Evolutionary conservation across 2,329 filamentous ascomycete genomes (phyloP).

Genomic region (Aspergillus sergii): DNA sequence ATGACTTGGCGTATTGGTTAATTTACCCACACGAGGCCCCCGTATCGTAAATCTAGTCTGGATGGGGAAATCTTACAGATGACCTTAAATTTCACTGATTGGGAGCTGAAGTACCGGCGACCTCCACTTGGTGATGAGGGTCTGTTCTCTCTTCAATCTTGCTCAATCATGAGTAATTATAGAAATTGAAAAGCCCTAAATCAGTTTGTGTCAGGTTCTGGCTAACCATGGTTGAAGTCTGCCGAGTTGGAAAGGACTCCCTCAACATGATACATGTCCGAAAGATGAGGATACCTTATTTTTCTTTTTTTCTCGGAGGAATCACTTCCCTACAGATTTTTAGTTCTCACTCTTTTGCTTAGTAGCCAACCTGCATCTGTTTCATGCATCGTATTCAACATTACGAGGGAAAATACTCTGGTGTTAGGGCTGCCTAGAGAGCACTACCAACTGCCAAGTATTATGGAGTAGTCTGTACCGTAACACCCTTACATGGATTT

Average conservation of each 20-base stretch:
- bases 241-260: background rate
- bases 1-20: background rate
- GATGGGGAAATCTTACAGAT: background rate
- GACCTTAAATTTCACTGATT: background rate
- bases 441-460: background rate
- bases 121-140: background rate
- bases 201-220: background rate
- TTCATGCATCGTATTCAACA: background rate
- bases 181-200: background rate
- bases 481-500: background rate
- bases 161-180: background rate
- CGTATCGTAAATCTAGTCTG: background rate
- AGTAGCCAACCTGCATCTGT: background rate
- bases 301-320: background rate
- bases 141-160: background rate
- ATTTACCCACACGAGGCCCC: background rate
- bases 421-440: background rate
- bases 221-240: background rate
- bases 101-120: background rate
- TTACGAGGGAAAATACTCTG: background rate
- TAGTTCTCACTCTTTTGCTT: conserved; percentile 4
- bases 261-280: background rate
- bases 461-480: background rate
- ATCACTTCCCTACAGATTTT: background rate
- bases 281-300: background rate